Percentiles rank a stretch among this genome's conserved stretches.
phyloP scores from a whole-genome alignment of 2,329 filamentous ascomycete genomes.

The Penicillium oxalicum region DNA sequence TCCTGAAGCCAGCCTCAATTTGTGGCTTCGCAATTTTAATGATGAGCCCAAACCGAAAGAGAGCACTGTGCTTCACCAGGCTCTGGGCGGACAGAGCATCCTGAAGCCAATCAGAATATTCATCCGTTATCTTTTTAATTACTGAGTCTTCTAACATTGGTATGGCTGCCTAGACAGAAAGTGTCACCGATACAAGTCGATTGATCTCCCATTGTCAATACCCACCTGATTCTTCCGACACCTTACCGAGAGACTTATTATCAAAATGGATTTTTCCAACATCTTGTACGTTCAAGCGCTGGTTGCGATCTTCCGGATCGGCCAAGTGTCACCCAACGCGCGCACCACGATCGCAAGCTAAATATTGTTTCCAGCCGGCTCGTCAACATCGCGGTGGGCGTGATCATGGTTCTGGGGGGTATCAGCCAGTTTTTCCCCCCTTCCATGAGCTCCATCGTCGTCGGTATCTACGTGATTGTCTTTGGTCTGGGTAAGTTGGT shows the following conservation, averaged over 20 bases:
- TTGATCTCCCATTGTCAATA: too few species aligned
- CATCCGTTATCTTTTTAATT: too few species aligned
- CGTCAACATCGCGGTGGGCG: constrained; percentile 83
- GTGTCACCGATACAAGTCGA: not conserved
- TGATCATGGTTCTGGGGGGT: constrained; percentile 81
- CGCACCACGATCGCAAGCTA: not conserved
- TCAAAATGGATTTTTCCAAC: constrained; percentile 82
- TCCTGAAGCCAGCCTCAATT: too few species aligned
- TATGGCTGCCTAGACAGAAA: too few species aligned
- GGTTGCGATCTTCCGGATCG: not conserved
- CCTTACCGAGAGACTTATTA: not conserved
- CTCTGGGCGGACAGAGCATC: too few species aligned
- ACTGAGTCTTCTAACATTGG: too few species aligned
- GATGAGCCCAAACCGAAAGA: too few species aligned
- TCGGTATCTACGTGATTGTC: constrained; percentile 81
- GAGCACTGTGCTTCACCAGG: too few species aligned
- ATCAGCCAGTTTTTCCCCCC: constrained; percentile 45
- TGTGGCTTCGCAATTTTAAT: too few species aligned
- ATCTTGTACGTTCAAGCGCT: constrained; percentile 35
- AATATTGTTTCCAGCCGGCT: constrained; percentile 62
- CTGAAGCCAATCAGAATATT: too few species aligned
- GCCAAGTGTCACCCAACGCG: not conserved
- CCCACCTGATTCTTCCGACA: too few species aligned
- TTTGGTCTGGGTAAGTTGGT: constrained; percentile 70
- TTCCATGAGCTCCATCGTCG: constrained; percentile 58